phyloP scores from a whole-genome alignment of 345 rosid genomes.

The Dipteronia sinensis region DNA sequence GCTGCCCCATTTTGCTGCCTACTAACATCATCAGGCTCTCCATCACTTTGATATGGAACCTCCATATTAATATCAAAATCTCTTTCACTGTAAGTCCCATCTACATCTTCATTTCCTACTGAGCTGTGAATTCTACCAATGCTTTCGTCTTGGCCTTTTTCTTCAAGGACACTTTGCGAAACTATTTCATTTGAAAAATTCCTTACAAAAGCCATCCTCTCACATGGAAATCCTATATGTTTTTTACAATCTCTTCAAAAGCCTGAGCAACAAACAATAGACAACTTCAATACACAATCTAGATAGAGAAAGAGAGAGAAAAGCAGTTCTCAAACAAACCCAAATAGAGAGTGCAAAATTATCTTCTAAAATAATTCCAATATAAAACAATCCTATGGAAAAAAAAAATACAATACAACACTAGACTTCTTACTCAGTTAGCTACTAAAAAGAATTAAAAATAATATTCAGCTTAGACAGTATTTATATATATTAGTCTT shows the following conservation, averaged over 20 bases:
- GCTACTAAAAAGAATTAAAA: neutral
- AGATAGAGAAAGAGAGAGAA: neutral
- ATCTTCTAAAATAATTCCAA: neutral
- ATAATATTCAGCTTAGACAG: neutral
- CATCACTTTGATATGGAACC: constrained; percentile 69
- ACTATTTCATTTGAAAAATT: constrained; percentile 60
- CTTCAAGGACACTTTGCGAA: constrained; percentile 63
- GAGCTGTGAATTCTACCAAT: constrained; percentile 45
- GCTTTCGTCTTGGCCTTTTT: constrained; percentile 51
- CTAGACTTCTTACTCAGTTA: neutral
- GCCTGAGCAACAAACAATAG: constrained; percentile 29
- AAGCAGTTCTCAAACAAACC: neutral
- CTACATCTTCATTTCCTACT: constrained; percentile 49
- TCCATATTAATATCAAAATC: constrained; percentile 82
- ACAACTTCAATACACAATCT: constrained; percentile 1
- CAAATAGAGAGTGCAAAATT: neutral
- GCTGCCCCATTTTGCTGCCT: constrained; percentile 48
- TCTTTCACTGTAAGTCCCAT: constrained; percentile 53
- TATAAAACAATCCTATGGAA: neutral
- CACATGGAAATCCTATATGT: constrained; percentile 45
- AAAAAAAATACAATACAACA: neutral
- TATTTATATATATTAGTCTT: neutral
- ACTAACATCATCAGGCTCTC: constrained; percentile 56
- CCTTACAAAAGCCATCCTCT: constrained; percentile 86
- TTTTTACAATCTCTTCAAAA: constrained; percentile 16